Evolutionary conservation across 306 rosid species (phyloP).

Genomic region (Cicer yamashitae): DNA sequence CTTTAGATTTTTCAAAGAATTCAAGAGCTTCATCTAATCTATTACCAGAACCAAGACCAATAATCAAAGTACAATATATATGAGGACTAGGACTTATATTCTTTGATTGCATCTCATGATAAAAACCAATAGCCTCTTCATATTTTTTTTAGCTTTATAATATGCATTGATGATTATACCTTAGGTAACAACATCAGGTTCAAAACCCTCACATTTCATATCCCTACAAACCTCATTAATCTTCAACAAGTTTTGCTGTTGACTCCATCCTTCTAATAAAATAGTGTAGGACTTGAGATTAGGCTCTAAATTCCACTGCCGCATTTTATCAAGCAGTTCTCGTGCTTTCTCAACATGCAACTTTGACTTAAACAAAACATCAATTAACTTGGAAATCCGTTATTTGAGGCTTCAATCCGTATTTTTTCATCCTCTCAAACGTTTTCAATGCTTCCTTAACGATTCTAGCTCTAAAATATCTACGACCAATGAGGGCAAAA

Average conservation of each 20-base stretch:
- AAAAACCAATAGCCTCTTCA: constrained; percentile 68
- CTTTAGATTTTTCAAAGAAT: constrained; percentile 62
- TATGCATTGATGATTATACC: constrained; percentile 78
- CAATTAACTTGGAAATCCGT: constrained; percentile 70
- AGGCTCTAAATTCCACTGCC: constrained; percentile 57
- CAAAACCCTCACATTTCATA: constrained; percentile 71
- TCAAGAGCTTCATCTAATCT: constrained; percentile 75
- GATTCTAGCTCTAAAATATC: constrained; percentile 72
- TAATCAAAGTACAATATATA: constrained; percentile 76
- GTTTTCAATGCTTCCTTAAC: constrained; percentile 64
- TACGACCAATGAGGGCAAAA: constrained; percentile 64
- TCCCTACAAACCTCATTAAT: constrained; percentile 79
- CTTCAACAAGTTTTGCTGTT: constrained; percentile 64
- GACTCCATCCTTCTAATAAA: constrained; percentile 90
- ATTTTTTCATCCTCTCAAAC: constrained; percentile 73
- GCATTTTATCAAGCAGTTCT: constrained; percentile 82
- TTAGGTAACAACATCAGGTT: constrained; percentile 77
- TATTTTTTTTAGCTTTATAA: constrained; percentile 69
- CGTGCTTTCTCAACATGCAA: constrained; percentile 67
- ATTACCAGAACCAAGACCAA: constrained; percentile 77
- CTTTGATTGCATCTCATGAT: constrained; percentile 63
- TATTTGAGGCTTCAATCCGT: constrained; percentile 61
- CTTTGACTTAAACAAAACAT: constrained; percentile 70
- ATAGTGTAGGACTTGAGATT: constrained; percentile 78
- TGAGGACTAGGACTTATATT: constrained; percentile 71